A percentile compares a stretch with the other conserved stretches of the same genome.
Conservation (phyloP, 73 alveolate genomes). For the Paramecium primaurelia region DNA sequence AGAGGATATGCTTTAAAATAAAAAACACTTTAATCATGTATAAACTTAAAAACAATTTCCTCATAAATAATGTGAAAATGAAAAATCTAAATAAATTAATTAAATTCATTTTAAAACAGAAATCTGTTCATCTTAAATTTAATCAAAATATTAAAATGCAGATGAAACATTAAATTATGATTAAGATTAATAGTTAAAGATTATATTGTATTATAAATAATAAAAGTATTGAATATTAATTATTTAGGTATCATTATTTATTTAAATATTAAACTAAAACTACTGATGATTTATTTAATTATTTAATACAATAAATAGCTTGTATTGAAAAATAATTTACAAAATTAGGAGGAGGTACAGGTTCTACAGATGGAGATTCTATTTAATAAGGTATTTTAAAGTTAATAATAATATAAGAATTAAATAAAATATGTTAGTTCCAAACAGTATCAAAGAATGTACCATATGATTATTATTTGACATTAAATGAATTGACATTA, state of each 20-base stretch:
- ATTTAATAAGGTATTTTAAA: neutral
- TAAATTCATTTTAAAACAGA: neutral
- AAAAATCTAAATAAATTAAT: neutral
- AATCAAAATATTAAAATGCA: neutral
- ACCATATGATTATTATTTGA: slow-evolving; percentile 14
- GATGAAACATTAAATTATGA: neutral
- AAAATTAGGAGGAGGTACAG: neutral
- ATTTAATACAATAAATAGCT: slow-evolving; percentile 11
- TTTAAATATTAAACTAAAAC: neutral
- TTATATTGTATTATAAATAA: neutral
- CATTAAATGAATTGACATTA: neutral
- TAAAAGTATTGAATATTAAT: neutral
- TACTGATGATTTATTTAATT: neutral
- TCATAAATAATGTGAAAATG: neutral
- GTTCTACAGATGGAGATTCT: slow-evolving; percentile 10
- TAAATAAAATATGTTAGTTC: slow-evolving; percentile 13
- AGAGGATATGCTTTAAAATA: neutral
- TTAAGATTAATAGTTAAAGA: neutral
- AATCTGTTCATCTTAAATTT: neutral
- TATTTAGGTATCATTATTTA: neutral
- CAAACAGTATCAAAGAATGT: slow-evolving; percentile 14
- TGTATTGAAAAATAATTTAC: neutral
- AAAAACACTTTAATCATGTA: neutral
- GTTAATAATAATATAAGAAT: neutral
- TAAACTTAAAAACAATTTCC: neutral